phyloP scores from a whole-genome alignment of 345 rosid genomes.

The Luvunga scandens region DNA sequence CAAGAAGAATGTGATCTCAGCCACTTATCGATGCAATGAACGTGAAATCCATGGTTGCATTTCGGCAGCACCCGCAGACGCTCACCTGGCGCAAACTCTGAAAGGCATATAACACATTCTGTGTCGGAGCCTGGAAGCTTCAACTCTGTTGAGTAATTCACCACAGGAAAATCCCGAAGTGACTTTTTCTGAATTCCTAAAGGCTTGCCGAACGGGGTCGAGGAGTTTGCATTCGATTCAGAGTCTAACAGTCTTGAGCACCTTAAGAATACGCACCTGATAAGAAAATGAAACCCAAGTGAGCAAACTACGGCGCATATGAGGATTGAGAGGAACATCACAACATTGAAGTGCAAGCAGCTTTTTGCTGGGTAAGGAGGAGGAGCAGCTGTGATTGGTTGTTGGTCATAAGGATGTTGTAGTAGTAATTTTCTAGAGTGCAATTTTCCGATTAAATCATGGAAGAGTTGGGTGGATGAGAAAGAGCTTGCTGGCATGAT shows the following conservation, averaged over 20 bases:
- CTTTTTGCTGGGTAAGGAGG: conserved; percentile 26
- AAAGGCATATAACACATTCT: conserved; percentile 18
- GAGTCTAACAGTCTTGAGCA: conserved; percentile 32
- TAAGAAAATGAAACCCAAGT: conserved; percentile 60
- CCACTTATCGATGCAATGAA: conserved; percentile 62
- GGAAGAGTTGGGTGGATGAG: conserved; percentile 5
- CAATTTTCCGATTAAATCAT: neutral
- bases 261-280: conserved; percentile 52
- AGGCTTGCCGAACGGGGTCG: conserved; percentile 39
- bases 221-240: conserved; percentile 17
- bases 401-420: conserved; percentile 3
- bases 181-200: conserved; percentile 66
- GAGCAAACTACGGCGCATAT: conserved; percentile 73
- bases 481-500: conserved; percentile 5
- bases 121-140: conserved; percentile 4
- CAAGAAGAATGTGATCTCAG: conserved; percentile 62
- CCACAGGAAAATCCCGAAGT: conserved; percentile 37
- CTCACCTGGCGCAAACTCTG: conserved; percentile 6
- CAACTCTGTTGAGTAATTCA: conserved; percentile 7
- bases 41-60: conserved; percentile 72
- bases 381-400: conserved; percentile 12
- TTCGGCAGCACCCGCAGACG: conserved; percentile 47
- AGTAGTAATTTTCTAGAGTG: conserved; percentile 38
- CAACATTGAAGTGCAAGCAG: conserved; percentile 63
- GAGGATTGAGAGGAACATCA: conserved; percentile 72